A percentile compares a stretch with the other conserved stretches of the same genome.
phyloP scores from a whole-genome alignment of 306 rosid genomes.

The Cicer cuneatum region DNA sequence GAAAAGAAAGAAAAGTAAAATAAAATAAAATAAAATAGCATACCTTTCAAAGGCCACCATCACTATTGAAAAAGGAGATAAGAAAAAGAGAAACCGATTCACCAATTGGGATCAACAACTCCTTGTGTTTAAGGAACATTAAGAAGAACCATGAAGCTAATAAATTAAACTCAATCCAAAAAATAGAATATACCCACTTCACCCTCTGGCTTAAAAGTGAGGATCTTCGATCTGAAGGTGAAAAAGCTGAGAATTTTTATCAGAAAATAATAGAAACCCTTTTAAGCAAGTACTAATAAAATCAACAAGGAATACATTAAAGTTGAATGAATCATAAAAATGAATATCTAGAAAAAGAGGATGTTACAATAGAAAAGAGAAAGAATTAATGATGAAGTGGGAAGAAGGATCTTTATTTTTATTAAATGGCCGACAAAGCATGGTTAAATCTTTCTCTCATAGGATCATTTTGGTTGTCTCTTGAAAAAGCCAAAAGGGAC shows the following conservation, averaged over 20 bases:
- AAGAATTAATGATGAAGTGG: slow-evolving; percentile 29
- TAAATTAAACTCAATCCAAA: slow-evolving; percentile 48
- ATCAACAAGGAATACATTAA: slow-evolving; percentile 4
- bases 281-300: neutral
- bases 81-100: slow-evolving; percentile 60
- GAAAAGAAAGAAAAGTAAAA: neutral
- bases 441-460: slow-evolving; percentile 51
- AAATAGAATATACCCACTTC: slow-evolving; percentile 52
- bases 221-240: slow-evolving; percentile 59
- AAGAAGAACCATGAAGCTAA: slow-evolving; percentile 47
- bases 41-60: slow-evolving; percentile 57
- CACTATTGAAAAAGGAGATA: slow-evolving; percentile 55
- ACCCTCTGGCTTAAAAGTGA: slow-evolving; percentile 51
- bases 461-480: slow-evolving; percentile 36
- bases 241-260: slow-evolving; percentile 37
- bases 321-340: slow-evolving; percentile 49
- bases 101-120: slow-evolving; percentile 50
- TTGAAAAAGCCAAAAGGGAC: slow-evolving; percentile 25
- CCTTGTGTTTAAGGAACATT: slow-evolving; percentile 47
- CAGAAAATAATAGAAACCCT: too few species aligned
- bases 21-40: slow-evolving; percentile 35
- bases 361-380: slow-evolving; percentile 1
- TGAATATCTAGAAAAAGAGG: slow-evolving; percentile 36
- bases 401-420: slow-evolving; percentile 34
- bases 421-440: slow-evolving; percentile 81